Percentiles rank a stretch among this genome's conserved stretches.
phyloP scores from a whole-genome alignment of 768 basidiomycete species.

The Pleurotus pulmonarius region DNA sequence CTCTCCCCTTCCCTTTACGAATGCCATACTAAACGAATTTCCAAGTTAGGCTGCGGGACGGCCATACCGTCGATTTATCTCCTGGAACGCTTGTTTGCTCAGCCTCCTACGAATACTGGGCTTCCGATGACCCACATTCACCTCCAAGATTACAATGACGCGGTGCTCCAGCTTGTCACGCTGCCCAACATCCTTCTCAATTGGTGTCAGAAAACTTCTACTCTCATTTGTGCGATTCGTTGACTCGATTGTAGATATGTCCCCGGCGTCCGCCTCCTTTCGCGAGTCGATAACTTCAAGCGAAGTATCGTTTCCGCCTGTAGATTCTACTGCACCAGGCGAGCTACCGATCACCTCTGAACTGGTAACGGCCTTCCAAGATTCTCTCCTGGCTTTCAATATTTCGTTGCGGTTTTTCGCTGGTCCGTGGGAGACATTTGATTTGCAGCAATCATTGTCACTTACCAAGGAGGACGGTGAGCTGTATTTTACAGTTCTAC shows the following conservation, averaged over 20 bases:
- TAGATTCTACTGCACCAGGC: conserved; percentile 35
- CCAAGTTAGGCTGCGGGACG: conserved; percentile 90
- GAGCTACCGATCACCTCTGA: conserved; percentile 65
- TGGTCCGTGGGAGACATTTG: conserved; percentile 74
- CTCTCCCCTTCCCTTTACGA: background rate
- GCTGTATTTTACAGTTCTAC: background rate
- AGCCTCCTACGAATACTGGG: conserved; percentile 10
- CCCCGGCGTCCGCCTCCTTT: conserved; percentile 49
- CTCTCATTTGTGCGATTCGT: no score
- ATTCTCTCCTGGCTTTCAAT: conserved; percentile 48
- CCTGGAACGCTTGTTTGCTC: conserved; percentile 55
- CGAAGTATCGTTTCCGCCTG: conserved; percentile 16
- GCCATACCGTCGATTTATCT: conserved; percentile 79
- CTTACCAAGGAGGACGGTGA: background rate
- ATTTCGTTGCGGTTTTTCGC: conserved; percentile 73
- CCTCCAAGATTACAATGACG: conserved; percentile 89
- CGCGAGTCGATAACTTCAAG: conserved; percentile 31
- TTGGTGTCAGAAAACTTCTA: conserved; percentile 62
- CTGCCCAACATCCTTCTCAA: conserved; percentile 73
- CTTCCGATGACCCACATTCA: conserved; percentile 51
- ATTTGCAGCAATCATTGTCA: conserved; percentile 18
- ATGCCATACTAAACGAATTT: no score
- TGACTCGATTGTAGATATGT: conserved; percentile 44
- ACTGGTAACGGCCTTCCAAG: conserved; percentile 61
- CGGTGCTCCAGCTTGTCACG: conserved; percentile 76